A percentile compares a stretch with the other conserved stretches of the same genome.
These are phyloP conservation scores for Lithocarpus polystachyus DNA, from an alignment of 306 rosid species.

Conservation along the genomic window DNA sequence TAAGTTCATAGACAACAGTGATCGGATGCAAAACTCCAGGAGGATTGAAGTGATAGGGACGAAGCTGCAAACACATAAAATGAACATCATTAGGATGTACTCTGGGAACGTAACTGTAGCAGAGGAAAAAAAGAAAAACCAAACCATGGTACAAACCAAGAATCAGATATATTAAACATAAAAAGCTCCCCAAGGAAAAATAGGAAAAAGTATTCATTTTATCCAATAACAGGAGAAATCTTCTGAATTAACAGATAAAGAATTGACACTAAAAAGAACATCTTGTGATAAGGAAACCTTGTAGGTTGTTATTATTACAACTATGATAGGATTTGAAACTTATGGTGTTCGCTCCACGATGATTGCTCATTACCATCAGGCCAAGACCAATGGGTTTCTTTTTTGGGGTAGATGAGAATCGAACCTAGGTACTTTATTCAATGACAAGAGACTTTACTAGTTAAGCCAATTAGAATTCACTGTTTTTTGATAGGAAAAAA, in stretches of 20 bases:
- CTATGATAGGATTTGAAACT: no score
- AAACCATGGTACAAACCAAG: constrained; percentile 8
- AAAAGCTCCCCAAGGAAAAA: neutral
- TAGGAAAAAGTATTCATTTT: neutral
- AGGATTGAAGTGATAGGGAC: constrained; percentile 75
- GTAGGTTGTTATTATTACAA: neutral
- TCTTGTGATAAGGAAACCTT: neutral
- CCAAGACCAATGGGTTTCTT: no score
- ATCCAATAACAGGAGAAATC: neutral
- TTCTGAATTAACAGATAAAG: neutral
- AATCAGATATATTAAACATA: neutral
- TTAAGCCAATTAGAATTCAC: no score
- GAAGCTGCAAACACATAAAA: constrained; percentile 55
- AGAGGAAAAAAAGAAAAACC: neutral
- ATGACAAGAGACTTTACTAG: no score
- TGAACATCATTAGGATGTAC: neutral
- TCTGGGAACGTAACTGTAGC: neutral
- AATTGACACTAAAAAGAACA: neutral
- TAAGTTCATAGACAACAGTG: constrained; percentile 68
- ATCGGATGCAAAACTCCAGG: constrained; percentile 85
- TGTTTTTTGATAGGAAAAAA: no score
- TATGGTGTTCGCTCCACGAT: no score
- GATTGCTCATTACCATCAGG: no score
- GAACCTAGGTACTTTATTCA: no score
- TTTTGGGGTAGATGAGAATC: no score